Conservation (phyloP, 441 rosid genomes). For the Croton setiger region DNA sequence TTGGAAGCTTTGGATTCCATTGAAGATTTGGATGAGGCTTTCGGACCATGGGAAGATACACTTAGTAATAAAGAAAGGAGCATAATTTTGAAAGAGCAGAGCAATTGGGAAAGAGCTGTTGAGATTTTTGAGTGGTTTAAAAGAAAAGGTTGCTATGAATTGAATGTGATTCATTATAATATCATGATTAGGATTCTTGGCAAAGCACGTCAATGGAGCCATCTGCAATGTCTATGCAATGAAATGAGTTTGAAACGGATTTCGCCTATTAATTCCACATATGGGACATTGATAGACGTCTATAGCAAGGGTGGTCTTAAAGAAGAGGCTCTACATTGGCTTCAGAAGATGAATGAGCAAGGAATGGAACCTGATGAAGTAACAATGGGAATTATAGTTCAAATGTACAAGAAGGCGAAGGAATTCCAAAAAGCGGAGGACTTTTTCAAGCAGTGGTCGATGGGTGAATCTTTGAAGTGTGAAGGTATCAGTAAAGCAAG, state of each 20-base stretch:
- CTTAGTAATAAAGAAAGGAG: slow-evolving; percentile 71
- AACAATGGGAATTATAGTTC: slow-evolving; percentile 71
- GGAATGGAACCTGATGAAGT: slow-evolving; percentile 83
- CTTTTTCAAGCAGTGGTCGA: slow-evolving; percentile 71
- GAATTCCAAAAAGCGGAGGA: slow-evolving; percentile 74
- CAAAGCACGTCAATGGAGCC: slow-evolving; percentile 60
- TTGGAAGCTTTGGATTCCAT: slow-evolving; percentile 51
- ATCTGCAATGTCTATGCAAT: slow-evolving; percentile 53
- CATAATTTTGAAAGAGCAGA: slow-evolving; percentile 80
- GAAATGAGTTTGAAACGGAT: slow-evolving; percentile 56
- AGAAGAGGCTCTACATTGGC: slow-evolving; percentile 60
- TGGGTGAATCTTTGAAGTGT: slow-evolving; percentile 33
- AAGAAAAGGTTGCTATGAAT: slow-evolving; percentile 53
- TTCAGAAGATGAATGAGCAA: slow-evolving; percentile 64
- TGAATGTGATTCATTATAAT: slow-evolving; percentile 86
- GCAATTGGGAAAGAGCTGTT: slow-evolving; percentile 63
- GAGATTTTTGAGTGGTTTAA: slow-evolving; percentile 80
- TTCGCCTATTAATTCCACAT: slow-evolving; percentile 67
- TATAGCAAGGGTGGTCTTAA: slow-evolving; percentile 76
- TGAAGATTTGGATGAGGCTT: slow-evolving; percentile 61
- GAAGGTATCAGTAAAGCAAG: slow-evolving; percentile 18
- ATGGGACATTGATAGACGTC: slow-evolving; percentile 79
- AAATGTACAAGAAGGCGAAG: slow-evolving; percentile 76
- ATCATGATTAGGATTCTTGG: slow-evolving; percentile 78
- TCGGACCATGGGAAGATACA: slow-evolving; percentile 71